Evolutionary conservation across 2,329 filamentous ascomycete genomes (phyloP).

Genomic region (Teratosphaeria nubilosa): DNA sequence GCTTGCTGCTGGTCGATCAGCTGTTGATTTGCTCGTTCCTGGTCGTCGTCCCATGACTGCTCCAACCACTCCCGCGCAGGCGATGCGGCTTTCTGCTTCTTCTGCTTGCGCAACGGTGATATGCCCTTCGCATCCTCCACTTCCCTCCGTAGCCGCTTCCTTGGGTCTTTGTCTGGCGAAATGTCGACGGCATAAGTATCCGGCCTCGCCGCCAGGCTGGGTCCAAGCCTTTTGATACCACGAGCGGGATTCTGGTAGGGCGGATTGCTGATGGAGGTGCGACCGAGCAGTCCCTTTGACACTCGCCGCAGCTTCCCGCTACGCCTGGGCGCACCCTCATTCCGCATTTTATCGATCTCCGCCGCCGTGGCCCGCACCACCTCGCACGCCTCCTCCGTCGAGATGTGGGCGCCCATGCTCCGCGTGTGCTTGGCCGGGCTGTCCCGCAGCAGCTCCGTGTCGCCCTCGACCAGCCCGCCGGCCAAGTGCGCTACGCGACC

Average conservation of each 20-base stretch:
- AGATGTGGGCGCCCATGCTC: conserved; percentile 1
- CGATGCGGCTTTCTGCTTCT: background rate
- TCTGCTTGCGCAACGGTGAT: conserved; percentile 1
- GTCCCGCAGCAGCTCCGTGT: background rate
- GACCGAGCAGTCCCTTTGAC: background rate
- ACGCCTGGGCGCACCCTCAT: background rate
- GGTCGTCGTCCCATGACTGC: background rate
- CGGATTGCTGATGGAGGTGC: background rate
- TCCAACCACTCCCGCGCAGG: background rate
- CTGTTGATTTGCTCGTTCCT: background rate
- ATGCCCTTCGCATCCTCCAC: background rate
- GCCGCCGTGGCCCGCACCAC: conserved; percentile 1
- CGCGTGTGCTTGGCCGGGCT: background rate
- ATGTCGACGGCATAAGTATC: conserved; percentile 3
- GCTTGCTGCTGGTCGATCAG: background rate
- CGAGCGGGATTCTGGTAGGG: background rate
- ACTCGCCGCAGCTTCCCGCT: conserved; percentile 1
- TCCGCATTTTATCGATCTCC: background rate
- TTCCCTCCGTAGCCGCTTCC: background rate
- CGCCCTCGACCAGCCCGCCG: background rate
- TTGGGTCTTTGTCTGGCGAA: conserved; percentile 1
- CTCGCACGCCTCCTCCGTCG: background rate
- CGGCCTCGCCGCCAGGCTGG: background rate
- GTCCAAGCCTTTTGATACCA: background rate
- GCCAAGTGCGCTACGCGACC: background rate